Evolutionary conservation across 1,284 basidiomycete species (phyloP), one percentile per base, ranked within the genome.

Genomic region (Ustanciosporium gigantosporum): DNA sequence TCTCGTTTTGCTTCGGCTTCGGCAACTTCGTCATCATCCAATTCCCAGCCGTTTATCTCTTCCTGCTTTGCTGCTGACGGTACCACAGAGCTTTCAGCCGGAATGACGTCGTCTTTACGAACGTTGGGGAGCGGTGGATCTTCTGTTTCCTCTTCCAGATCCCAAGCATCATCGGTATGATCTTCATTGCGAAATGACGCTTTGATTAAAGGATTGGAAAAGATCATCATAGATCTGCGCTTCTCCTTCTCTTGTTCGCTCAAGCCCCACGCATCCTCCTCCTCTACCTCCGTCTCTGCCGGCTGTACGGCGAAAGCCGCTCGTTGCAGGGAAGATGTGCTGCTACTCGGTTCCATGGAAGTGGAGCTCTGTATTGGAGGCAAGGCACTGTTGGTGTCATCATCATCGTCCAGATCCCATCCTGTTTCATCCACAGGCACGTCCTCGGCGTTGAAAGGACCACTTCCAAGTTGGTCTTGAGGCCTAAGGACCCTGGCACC

Each of bases 391-490:
- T 11, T 11, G 32, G 14, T 19, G 17, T 35, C 32, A 25, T 56
- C 61, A 14, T 68, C 68, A n/a, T 68, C 64, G 37, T 66, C 67
- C 16, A 71, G 46, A 0, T 60, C 69, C 69, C 69, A 71, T 3
- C 53, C 56, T 25, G 46, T 56, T 14, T 55, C 67, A 29, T 67
- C 64, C 2, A 43, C 36, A 13, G 42, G 31, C 4, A 46, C 55
- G 16, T 67, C 66, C 21, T 66, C 46, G 6, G 59, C 52, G 24
- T 59, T 58, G 35, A 72, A 58, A 23, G 69, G 69, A 11, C 69
- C 69, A 34, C 60, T 70, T 6, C 69, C 69, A 6, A 72, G 46
- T 43, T 72, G 66, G 22, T 70, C 69, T 20, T 55, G 49, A 14
- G 67, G 65, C 15, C 51, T 47, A 16, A 72, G 57, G 3, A 72